Percentiles rank a stretch among this genome's conserved stretches.
Conservation (phyloP, 345 rosid genomes). For the Microcos paniculata region DNA sequence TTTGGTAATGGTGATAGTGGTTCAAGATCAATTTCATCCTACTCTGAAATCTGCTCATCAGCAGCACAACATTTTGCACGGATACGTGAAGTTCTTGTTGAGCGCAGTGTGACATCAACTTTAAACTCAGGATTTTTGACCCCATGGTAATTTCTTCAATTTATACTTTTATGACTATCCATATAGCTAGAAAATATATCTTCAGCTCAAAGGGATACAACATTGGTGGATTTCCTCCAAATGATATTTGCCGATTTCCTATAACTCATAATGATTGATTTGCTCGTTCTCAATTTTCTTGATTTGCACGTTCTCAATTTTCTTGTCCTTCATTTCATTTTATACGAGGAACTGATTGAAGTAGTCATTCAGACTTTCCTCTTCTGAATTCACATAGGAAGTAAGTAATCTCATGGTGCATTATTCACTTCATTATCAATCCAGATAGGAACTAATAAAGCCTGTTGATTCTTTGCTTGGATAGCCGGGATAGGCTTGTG, state of each 20-base stretch:
- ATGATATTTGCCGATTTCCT: neutral
- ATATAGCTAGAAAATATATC: neutral
- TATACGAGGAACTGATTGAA: neutral
- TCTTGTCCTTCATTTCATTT: neutral
- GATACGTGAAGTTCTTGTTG: slow-evolving; percentile 89
- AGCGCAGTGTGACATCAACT: slow-evolving; percentile 84
- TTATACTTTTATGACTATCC: neutral
- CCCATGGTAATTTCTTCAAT: slow-evolving; percentile 67
- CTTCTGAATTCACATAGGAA: neutral
- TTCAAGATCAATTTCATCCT: slow-evolving; percentile 64
- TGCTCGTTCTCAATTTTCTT: too few relatives aligned
- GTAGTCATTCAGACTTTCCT: neutral
- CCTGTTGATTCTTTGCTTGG: slow-evolving; percentile 1
- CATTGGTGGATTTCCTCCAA: neutral
- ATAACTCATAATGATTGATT: too few relatives aligned
- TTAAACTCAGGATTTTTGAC: slow-evolving; percentile 90
- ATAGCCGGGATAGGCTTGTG: slow-evolving; percentile 75
- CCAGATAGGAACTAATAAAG: neutral
- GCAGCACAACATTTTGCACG: slow-evolving; percentile 94
- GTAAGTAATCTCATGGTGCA: neutral
- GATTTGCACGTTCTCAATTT: neutral
- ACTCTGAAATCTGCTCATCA: slow-evolving; percentile 76
- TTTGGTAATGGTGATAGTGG: slow-evolving; percentile 61
- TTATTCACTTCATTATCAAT: neutral
- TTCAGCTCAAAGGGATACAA: neutral